A percentile compares a stretch with the other conserved stretches of the same genome.
Evolutionary conservation across 192 early-diverging fungal genomes (phyloP).

Genomic region (Coemansia sp.): DNA sequence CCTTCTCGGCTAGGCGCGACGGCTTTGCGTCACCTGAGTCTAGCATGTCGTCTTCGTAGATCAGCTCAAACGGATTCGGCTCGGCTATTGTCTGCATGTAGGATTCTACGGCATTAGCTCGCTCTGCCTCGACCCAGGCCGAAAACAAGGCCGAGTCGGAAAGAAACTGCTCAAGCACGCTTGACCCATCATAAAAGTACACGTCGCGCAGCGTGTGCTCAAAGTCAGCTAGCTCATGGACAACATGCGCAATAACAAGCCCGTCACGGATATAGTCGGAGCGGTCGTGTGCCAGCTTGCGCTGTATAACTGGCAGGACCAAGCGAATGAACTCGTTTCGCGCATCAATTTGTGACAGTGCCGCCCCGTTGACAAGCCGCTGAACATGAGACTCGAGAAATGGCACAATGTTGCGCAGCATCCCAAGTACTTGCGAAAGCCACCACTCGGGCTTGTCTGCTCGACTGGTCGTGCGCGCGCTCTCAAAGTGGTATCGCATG

Average conservation of each 20-base stretch:
- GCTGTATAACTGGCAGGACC: conserved; percentile 53
- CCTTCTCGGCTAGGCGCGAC: conserved; percentile 59
- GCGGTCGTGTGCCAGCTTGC: conserved; percentile 59
- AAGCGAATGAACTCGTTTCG: conserved; percentile 69
- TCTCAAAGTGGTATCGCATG: conserved; percentile 75
- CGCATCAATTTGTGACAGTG: conserved; percentile 46
- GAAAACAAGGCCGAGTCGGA: conserved; percentile 58
- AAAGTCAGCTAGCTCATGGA: conserved; percentile 64
- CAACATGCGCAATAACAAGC: conserved; percentile 62
- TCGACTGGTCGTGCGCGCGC: conserved; percentile 64
- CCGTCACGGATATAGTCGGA: conserved; percentile 55
- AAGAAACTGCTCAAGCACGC: conserved; percentile 54
- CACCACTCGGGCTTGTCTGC: conserved; percentile 85
- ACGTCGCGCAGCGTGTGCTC: conserved; percentile 64
- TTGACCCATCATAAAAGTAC: conserved; percentile 51
- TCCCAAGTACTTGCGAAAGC: conserved; percentile 57
- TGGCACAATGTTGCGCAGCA: conserved; percentile 60
- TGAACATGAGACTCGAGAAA: conserved; percentile 65
- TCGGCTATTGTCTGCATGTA: conserved; percentile 64
- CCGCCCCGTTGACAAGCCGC: conserved; percentile 55
- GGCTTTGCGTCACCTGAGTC: conserved; percentile 56
- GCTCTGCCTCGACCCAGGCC: conserved; percentile 69
- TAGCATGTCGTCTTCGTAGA: conserved; percentile 52
- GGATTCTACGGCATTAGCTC: conserved; percentile 56
- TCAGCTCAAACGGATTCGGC: conserved; percentile 60